A percentile compares a stretch with the other conserved stretches of the same genome.
These are phyloP conservation scores for Candida buenavistaensis DNA, from an alignment of 1,139 yeast species.

Conservation along the genomic window DNA sequence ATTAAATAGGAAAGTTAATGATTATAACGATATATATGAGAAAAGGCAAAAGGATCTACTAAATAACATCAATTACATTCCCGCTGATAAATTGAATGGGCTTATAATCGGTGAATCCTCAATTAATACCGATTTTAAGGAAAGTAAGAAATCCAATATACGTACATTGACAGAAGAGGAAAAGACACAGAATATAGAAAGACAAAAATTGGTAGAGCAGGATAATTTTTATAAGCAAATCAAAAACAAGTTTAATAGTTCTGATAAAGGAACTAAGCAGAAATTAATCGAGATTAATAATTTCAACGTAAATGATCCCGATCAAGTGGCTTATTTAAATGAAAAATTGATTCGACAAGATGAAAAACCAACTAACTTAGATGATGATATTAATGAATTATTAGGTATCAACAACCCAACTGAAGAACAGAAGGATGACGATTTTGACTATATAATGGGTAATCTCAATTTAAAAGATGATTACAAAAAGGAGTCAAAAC, in stretches of 20 bases:
- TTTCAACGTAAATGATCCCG: conserved; percentile 23
- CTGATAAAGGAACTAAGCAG: conserved; percentile 9
- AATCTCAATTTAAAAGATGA: conserved; percentile 5
- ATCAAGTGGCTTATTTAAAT: conserved; percentile 29
- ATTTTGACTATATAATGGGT: conserved; percentile 3
- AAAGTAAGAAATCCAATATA: conserved; percentile 11
- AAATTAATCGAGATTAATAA: conserved; percentile 43
- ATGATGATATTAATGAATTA: conserved; percentile 11
- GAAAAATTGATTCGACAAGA: conserved; percentile 18
- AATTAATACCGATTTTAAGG: conserved; percentile 9
- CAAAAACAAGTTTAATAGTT: conserved; percentile 26
- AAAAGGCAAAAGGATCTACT: conserved; percentile 20
- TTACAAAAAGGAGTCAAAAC: too few species aligned
- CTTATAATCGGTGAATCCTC: conserved; percentile 32
- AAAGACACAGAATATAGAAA: conserved; percentile 22
- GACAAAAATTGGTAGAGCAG: conserved; percentile 27
- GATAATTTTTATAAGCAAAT: conserved; percentile 30
- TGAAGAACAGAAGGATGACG: neutral
- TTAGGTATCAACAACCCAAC: conserved; percentile 9
- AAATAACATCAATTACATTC: conserved; percentile 2
- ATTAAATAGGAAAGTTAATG: conserved; percentile 25
- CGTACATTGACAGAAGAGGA: conserved; percentile 30
- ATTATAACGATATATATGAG: conserved; percentile 28
- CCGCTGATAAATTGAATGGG: conserved; percentile 26
- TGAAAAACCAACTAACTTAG: conserved; percentile 4